Percentiles rank a stretch among this genome's conserved stretches.
These are phyloP conservation scores for Secale cereale DNA, from an alignment of 176 grass and related monocot species.

Conservation along the genomic window DNA sequence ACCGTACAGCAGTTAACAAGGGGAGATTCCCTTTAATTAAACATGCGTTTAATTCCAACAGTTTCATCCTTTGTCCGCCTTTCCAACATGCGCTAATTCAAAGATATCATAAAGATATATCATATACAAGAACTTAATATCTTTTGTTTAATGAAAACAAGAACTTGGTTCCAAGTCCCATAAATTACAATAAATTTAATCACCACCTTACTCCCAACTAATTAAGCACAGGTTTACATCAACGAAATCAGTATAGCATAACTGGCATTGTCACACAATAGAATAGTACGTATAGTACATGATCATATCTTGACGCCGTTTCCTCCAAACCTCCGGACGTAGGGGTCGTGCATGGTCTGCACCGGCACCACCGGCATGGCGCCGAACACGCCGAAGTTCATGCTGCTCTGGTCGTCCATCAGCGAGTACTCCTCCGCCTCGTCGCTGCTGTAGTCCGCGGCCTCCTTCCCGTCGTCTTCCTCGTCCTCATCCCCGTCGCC, in stretches of 20 bases:
- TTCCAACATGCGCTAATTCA: not conserved
- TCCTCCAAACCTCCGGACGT: slow-evolving; percentile 35
- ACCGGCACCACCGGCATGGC: slow-evolving; percentile 46
- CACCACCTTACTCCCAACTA: not conserved
- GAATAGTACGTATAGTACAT: not conserved
- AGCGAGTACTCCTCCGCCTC: slow-evolving; percentile 31
- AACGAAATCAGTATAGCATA: not conserved
- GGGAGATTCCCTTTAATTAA: too few relatives aligned
- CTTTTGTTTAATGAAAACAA: not conserved
- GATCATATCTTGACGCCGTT: slow-evolving; percentile 33
- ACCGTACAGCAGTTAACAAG: too few relatives aligned
- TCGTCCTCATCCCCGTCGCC: not conserved
- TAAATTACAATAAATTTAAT: not conserved
- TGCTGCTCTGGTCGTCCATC: slow-evolving; percentile 47
- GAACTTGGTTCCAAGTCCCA: not conserved
- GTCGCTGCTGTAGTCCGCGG: not conserved
- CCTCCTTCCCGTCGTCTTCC: not conserved
- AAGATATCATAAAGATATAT: not conserved
- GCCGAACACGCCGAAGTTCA: slow-evolving; percentile 57
- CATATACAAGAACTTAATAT: not conserved
- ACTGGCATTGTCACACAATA: not conserved
- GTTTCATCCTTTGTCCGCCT: too few relatives aligned
- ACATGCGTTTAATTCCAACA: too few relatives aligned
- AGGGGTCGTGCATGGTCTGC: slow-evolving; percentile 52
- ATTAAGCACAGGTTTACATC: not conserved